Percentiles rank a stretch among this genome's conserved stretches.
Evolutionary conservation across 805 yeast species (phyloP).

Genomic region (Wickerhamiella allomyrinae): DNA sequence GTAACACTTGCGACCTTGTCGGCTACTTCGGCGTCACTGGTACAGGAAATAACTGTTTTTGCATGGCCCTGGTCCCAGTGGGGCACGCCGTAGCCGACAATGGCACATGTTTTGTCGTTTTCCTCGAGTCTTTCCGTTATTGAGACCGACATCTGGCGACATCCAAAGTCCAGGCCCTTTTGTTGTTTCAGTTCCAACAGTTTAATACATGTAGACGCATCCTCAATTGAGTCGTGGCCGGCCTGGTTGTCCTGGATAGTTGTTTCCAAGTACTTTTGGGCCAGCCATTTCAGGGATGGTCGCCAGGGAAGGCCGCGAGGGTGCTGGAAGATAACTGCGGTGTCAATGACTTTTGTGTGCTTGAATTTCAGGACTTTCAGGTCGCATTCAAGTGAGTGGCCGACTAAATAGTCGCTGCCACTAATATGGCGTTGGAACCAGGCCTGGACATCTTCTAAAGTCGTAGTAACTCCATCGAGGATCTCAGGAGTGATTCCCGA

Average conservation of each 20-base stretch:
- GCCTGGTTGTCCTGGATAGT: conserved; percentile 51
- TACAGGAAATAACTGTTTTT: conserved; percentile 31
- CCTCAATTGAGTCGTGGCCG: conserved; percentile 84
- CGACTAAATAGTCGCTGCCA: conserved; percentile 53
- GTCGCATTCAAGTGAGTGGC: conserved; percentile 85
- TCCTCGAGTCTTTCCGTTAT: conserved; percentile 5
- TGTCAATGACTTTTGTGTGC: conserved; percentile 69
- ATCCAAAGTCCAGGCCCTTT: conserved; percentile 57
- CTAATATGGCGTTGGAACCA: conserved; percentile 36
- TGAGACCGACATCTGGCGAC: conserved; percentile 12
- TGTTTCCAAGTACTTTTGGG: conserved; percentile 38
- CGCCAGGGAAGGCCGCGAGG: conserved; percentile 69
- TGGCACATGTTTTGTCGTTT: conserved; percentile 18
- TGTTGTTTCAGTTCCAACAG: conserved; percentile 53
- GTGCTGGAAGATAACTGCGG: conserved; percentile 59
- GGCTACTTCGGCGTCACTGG: conserved; percentile 47
- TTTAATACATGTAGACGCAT: conserved; percentile 66
- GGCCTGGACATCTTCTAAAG: conserved; percentile 52
- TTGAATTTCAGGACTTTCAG: conserved; percentile 51
- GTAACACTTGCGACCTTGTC: conserved; percentile 28
- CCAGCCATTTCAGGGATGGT: conserved; percentile 64
- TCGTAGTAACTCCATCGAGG: conserved; percentile 47
- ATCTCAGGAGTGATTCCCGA: conserved; percentile 76
- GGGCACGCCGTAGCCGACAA: conserved; percentile 27
- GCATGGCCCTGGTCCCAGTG: conserved; percentile 23